Conservation (phyloP, 495 filamentous ascomycete genomes). For the Xanthoparmelia taractica region DNA sequence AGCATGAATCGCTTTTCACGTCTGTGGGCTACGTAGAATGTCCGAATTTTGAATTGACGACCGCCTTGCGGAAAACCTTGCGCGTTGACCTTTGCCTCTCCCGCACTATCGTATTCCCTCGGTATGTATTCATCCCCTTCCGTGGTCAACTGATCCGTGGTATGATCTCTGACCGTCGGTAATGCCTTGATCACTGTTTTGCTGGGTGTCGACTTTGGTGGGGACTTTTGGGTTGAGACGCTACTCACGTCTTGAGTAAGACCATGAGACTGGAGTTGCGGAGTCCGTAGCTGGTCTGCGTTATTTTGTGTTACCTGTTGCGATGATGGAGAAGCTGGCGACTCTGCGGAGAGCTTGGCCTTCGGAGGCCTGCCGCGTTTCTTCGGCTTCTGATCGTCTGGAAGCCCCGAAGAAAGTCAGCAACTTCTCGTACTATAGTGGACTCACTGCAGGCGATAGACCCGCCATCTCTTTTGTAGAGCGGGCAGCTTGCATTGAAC, state of each 20-base stretch:
- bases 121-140: slow-evolving; percentile 96
- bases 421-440: slow-evolving; percentile 2
- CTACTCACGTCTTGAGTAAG: slow-evolving; percentile 49
- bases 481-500: slow-evolving; percentile 20
- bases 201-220: slow-evolving; percentile 86
- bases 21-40: slow-evolving; percentile 83
- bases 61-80: slow-evolving; percentile 74
- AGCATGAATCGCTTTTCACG: slow-evolving; percentile 97
- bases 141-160: slow-evolving; percentile 86
- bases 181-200: slow-evolving; percentile 80
- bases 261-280: slow-evolving; percentile 63
- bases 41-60: slow-evolving; percentile 86
- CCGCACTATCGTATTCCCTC: slow-evolving; percentile 82
- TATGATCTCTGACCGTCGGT: slow-evolving; percentile 93
- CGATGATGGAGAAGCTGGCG: slow-evolving; percentile 38
- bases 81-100: slow-evolving; percentile 84
- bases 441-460: background rate
- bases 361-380: slow-evolving; percentile 85
- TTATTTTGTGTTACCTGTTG: slow-evolving; percentile 43
- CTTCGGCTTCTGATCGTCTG: slow-evolving; percentile 68
- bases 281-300: slow-evolving; percentile 59
- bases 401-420: slow-evolving; percentile 16
- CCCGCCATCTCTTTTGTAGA: slow-evolving; percentile 2
- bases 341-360: slow-evolving; percentile 47
- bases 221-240: slow-evolving; percentile 65